Evolutionary conservation across 2,329 filamentous ascomycete species (phyloP).

Genomic region (Coniochaeta hoffmannii): DNA sequence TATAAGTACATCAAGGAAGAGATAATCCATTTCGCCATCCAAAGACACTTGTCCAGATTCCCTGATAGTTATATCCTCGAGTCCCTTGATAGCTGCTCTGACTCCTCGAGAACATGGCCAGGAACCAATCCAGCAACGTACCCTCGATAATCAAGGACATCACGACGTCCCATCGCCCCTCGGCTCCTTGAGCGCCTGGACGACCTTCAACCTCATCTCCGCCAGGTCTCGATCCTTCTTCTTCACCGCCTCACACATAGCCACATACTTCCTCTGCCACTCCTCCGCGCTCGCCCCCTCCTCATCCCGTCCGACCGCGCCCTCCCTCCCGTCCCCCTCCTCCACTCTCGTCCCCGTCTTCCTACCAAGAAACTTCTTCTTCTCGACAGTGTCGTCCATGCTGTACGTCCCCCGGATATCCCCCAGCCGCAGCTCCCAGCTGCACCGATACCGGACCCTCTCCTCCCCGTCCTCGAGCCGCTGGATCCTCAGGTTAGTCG

Average conservation of each 20-base stretch:
- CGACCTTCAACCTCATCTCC: slow-evolving; percentile 33
- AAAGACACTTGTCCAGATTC: too few relatives aligned
- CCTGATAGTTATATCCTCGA: too few relatives aligned
- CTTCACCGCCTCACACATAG: slow-evolving; percentile 52
- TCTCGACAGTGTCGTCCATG: slow-evolving; percentile 40
- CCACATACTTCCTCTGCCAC: slow-evolving; percentile 47
- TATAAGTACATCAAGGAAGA: too few relatives aligned
- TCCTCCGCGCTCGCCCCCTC: slow-evolving; percentile 16
- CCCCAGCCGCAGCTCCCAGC: slow-evolving; percentile 51
- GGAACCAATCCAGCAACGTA: too few relatives aligned
- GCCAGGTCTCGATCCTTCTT: slow-evolving; percentile 47
- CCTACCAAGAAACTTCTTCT: neutral
- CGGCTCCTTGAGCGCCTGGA: slow-evolving; percentile 25
- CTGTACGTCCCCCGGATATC: slow-evolving; percentile 43
- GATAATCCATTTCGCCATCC: too few relatives aligned
- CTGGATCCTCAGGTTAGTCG: slow-evolving; percentile 30
- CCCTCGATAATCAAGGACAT: too few relatives aligned
- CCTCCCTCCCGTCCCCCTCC: slow-evolving; percentile 5
- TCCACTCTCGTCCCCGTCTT: slow-evolving; percentile 4
- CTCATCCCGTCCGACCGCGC: slow-evolving; percentile 8
- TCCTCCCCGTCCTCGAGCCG: slow-evolving; percentile 34
- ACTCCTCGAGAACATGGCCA: too few relatives aligned
- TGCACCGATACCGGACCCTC: slow-evolving; percentile 39
- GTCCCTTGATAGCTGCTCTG: too few relatives aligned
- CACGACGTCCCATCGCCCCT: neutral